These are phyloP conservation scores for Hamamelis virginiana DNA, from an alignment of 164 flowering plant species.

Conservation along the genomic window DNA sequence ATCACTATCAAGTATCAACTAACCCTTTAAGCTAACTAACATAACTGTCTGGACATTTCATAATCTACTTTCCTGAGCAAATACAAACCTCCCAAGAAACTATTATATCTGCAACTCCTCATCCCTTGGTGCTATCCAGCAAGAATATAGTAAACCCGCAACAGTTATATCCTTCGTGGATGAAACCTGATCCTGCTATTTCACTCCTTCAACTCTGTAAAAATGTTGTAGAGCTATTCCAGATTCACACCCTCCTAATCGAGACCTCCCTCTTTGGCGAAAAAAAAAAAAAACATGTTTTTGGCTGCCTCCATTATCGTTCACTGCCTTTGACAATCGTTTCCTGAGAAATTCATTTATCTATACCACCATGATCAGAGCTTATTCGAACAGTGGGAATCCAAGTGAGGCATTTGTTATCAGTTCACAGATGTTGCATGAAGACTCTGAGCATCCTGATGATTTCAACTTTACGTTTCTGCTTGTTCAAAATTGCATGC, in stretches of 20 bases:
- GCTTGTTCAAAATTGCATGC: constrained; percentile 1
- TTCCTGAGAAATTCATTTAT: constrained; percentile 4
- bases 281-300: constrained; percentile 11
- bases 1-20: no score
- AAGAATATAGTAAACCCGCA: background rate
- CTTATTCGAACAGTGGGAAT: background rate
- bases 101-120: background rate
- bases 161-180: background rate
- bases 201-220: constrained; percentile 5
- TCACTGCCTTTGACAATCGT: background rate
- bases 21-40: no score
- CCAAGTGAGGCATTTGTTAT: constrained; percentile 2
- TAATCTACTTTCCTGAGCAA: no score
- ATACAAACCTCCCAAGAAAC: background rate
- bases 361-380: constrained; percentile 9
- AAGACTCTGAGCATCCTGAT: background rate
- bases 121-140: background rate
- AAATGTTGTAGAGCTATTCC: background rate
- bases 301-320: constrained; percentile 1
- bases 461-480: background rate
- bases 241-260: constrained; percentile 9
- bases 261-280: constrained; percentile 3
- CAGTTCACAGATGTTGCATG: background rate
- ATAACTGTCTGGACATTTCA: no score
- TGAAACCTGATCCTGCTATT: constrained; percentile 2